Evolutionary conservation across 2,329 filamentous ascomycete species (phyloP).

Genomic region (Fusarium scirpi): DNA sequence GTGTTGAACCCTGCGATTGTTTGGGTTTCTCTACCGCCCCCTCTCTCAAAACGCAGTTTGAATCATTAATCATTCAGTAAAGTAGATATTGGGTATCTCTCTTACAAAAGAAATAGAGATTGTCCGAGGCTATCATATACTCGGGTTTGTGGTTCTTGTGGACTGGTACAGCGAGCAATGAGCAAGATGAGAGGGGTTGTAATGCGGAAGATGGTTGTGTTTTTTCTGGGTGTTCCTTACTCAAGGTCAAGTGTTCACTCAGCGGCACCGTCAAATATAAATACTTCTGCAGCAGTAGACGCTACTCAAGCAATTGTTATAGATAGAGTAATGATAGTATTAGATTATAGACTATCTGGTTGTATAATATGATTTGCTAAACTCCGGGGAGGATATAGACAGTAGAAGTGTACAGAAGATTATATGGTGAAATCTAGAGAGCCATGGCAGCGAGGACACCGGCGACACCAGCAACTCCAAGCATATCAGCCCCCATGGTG

Average conservation of each 20-base stretch:
- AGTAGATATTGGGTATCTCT: slow-evolving; percentile 53
- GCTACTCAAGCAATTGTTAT: neutral
- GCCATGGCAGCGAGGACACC: slow-evolving; percentile 26
- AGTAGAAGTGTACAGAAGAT: neutral
- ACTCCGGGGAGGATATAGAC: slow-evolving; percentile 2
- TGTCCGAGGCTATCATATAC: slow-evolving; percentile 45
- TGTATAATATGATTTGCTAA: slow-evolving; percentile 6
- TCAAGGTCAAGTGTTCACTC: too few relatives aligned
- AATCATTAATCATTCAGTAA: slow-evolving; percentile 56
- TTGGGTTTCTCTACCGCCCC: slow-evolving; percentile 30
- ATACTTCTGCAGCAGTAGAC: neutral
- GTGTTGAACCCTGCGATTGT: slow-evolving; percentile 49
- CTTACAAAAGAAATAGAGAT: slow-evolving; percentile 55
- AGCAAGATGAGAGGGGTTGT: too few relatives aligned
- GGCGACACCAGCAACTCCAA: slow-evolving; percentile 20
- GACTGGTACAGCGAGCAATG: too few relatives aligned
- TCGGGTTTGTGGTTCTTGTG: too few relatives aligned
- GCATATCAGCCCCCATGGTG: slow-evolving; percentile 14
- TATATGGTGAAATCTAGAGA: neutral
- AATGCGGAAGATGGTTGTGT: too few relatives aligned
- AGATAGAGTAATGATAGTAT: neutral
- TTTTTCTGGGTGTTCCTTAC: too few relatives aligned
- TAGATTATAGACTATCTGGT: neutral
- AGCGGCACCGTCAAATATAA: too few relatives aligned
- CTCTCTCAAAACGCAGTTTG: slow-evolving; percentile 52